phyloP scores from a whole-genome alignment of 352 stramenopile genomes.

The Pythium insidiosum region DNA sequence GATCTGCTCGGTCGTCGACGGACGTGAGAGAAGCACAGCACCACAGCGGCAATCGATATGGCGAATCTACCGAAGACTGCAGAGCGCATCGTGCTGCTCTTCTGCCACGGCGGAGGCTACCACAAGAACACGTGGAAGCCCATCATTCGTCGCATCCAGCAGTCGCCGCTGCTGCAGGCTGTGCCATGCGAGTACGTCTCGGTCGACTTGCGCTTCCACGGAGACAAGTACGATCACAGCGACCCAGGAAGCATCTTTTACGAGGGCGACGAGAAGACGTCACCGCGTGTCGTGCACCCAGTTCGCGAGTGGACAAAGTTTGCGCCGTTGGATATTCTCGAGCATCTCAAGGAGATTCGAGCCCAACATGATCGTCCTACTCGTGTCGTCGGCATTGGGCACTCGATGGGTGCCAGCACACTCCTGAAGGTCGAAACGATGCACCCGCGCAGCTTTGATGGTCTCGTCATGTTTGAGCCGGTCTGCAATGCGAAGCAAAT shows the following conservation, averaged over 20 bases:
- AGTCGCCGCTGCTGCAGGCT: slow-evolving; percentile 9
- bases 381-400: slow-evolving; percentile 2
- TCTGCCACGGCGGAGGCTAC: slow-evolving; percentile 31
- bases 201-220: slow-evolving; percentile 30
- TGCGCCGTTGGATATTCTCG: slow-evolving; percentile 3
- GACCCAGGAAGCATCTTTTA: slow-evolving; percentile 10
- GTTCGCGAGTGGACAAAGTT: slow-evolving; percentile 3
- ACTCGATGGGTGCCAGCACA: slow-evolving; percentile 8
- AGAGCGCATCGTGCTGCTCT: slow-evolving; percentile 15
- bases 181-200: slow-evolving; percentile 12
- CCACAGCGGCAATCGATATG: not conserved
- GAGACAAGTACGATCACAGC: slow-evolving; percentile 17
- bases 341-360: slow-evolving; percentile 4
- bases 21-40: too few species aligned
- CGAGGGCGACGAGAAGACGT: not conserved
- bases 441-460: slow-evolving; percentile 22
- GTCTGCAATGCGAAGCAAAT: slow-evolving; percentile 11
- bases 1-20: too few species aligned
- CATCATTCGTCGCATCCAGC: slow-evolving; percentile 20
- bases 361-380: not conserved
- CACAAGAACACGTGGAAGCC: slow-evolving; percentile 30
- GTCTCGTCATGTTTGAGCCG: slow-evolving; percentile 26
- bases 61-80: not conserved
- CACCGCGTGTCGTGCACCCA: slow-evolving; percentile 2
- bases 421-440: slow-evolving; percentile 26